Evolutionary conservation across 2,329 filamentous ascomycete species (phyloP), one percentile per base, ranked within the genome.

Genomic region (Metarhizium sp.): DNA sequence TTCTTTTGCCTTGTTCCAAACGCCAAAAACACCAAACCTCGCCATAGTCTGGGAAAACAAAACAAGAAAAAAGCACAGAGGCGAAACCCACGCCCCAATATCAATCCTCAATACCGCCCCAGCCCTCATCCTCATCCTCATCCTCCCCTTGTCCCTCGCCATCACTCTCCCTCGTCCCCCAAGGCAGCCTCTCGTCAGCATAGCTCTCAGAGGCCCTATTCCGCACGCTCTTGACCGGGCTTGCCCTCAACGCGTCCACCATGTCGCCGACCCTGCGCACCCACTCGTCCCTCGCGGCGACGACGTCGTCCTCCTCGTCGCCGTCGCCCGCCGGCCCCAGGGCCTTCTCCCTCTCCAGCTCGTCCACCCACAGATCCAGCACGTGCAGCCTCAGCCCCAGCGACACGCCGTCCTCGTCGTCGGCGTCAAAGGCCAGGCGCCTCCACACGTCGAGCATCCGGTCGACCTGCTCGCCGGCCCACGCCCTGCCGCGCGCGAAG

Each of bases 351-450:
- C 85, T 86, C 70, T 92, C 88, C 63, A 92, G 71, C 77, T 96
- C 92, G 69, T 97, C 94, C 8, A 95, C 80, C 83, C 88, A 97
- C 54, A 97, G 80, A 73, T 99, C 94, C 59, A 95, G 71, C 14
- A 92, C 81, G 71, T 99, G 94, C 69, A 95, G 85, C 59, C 90
- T 76, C 68, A 99, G 68, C 0, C 94, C 94, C 62, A 94, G 88
- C 0, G 92, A 88, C 1, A 95, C 82, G 64, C 82, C 84, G 52
- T 70, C 67, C 62, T 66, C 65, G 1, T 70, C 67, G 40, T 68
- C 67, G 38, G 59, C 58, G 38, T 73, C 69, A 20, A 74, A 68
- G 46, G 68, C 69, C 36, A 61, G 68, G 51, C 64, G 63, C 5
- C 52, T 52, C 45, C 73, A 57, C 1, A 71, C 60, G 5, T 53